phyloP scores from a whole-genome alignment of 140 eudicot genomes.

The Senecio squalidus region DNA sequence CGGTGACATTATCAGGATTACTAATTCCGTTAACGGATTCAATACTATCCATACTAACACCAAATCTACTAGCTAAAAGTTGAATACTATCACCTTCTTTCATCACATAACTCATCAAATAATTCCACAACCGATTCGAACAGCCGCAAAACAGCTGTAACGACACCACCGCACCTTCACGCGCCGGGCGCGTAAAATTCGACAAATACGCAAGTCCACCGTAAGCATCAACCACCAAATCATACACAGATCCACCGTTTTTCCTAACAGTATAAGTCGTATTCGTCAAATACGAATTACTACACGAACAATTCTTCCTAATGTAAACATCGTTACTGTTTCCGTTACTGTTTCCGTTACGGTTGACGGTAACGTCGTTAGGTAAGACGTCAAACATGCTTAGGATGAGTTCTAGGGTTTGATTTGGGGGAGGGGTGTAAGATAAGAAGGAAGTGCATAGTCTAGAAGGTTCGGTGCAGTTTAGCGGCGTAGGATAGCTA shows the following conservation, averaged over 20 bases:
- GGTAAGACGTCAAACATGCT: constrained; percentile 92
- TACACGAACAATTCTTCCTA: constrained; percentile 81
- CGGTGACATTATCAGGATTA: constrained; percentile 75
- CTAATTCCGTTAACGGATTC: constrained; percentile 60
- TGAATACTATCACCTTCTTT: constrained; percentile 77
- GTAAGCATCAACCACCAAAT: constrained; percentile 64
- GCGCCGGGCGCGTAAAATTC: constrained; percentile 52
- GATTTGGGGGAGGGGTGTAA: constrained; percentile 48
- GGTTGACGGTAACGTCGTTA: constrained; percentile 56
- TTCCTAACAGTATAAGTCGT: constrained; percentile 79
- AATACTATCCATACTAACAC: constrained; percentile 97
- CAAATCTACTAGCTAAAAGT: constrained; percentile 79
- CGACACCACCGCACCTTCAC: constrained; percentile 65
- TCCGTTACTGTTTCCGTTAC: constrained; percentile 21
- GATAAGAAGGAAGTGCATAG: constrained; percentile 83
- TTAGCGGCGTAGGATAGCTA: constrained; percentile 41
- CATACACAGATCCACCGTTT: constrained; percentile 62
- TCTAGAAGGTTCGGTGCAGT: constrained; percentile 73
- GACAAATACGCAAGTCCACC: constrained; percentile 63
- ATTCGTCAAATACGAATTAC: constrained; percentile 47
- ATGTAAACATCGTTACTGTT: constrained; percentile 47
- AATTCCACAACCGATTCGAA: constrained; percentile 92
- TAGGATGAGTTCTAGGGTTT: constrained; percentile 56
- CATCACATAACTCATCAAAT: constrained; percentile 92
- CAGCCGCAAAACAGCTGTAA: constrained; percentile 85